Percentiles rank a stretch among this genome's conserved stretches.
Evolutionary conservation across 371 early-diverging fungal genomes (phyloP).

Genomic region (Circinella umbellata): DNA sequence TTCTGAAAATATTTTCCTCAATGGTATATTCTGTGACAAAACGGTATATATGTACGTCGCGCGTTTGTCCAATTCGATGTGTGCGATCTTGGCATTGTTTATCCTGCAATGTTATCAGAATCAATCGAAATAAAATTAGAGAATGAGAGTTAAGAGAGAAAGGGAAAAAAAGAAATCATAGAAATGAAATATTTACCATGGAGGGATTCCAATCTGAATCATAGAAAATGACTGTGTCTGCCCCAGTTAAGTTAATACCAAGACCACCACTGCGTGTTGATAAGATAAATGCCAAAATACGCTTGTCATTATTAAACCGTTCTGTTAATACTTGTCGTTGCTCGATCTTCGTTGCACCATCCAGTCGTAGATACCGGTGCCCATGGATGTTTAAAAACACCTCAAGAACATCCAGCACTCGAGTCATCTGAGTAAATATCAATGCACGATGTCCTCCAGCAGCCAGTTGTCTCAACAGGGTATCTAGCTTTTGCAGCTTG

Average conservation of each 20-base stretch:
- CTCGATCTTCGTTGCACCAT: slow-evolving; percentile 87
- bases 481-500: slow-evolving; percentile 85
- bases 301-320: slow-evolving; percentile 84
- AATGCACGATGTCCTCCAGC: slow-evolving; percentile 85
- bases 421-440: slow-evolving; percentile 99
- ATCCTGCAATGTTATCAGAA: slow-evolving; percentile 30
- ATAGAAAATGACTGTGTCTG: slow-evolving; percentile 95
- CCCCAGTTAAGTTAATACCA: slow-evolving; percentile 97
- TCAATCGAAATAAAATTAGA: neutral
- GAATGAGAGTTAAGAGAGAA: neutral
- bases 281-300: slow-evolving; percentile 86
- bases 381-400: slow-evolving; percentile 92
- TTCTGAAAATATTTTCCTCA: slow-evolving; percentile 87
- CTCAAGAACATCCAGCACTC: slow-evolving; percentile 95
- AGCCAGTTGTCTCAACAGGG: slow-evolving; percentile 75
- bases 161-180: neutral
- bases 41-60: slow-evolving; percentile 92
- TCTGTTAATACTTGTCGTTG: slow-evolving; percentile 86
- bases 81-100: slow-evolving; percentile 80
- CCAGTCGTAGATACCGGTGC: slow-evolving; percentile 85
- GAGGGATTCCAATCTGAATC: slow-evolving; percentile 98
- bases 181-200: slow-evolving; percentile 53
- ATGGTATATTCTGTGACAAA: slow-evolving; percentile 88
- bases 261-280: slow-evolving; percentile 96
- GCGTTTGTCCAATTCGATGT: slow-evolving; percentile 95